These are phyloP conservation scores for Yamadazyma sp. DNA, from an alignment of 1,139 yeast genomes.

Conservation along the genomic window DNA sequence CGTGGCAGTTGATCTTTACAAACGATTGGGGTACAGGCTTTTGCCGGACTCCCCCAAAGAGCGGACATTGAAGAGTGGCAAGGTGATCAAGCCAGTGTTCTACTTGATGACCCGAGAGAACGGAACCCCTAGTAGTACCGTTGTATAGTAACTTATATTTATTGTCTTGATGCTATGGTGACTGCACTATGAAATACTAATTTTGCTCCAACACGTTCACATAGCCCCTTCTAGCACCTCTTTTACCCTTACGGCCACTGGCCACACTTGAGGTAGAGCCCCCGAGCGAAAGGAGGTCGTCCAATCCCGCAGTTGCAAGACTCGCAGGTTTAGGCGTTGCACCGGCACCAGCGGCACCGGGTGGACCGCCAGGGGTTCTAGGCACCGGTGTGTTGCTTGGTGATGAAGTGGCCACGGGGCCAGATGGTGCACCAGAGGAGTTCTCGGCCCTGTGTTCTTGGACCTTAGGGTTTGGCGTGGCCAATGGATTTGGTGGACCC, in stretches of 20 bases:
- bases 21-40: conserved; percentile 33
- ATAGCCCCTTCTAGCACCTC: conserved; percentile 73
- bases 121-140: no score
- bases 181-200: background rate
- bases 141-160: no score
- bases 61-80: conserved; percentile 37
- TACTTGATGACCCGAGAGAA: conserved; percentile 14
- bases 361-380: conserved; percentile 1
- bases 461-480: conserved; percentile 1
- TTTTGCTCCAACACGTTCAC: conserved; percentile 66
- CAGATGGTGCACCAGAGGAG: conserved; percentile 1
- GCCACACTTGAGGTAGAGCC: conserved; percentile 35
- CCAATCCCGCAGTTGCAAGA: conserved; percentile 56
- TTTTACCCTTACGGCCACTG: conserved; percentile 52
- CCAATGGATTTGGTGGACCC: conserved; percentile 4
- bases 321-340: conserved; percentile 14
- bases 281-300: conserved; percentile 61
- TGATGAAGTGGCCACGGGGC: conserved; percentile 4
- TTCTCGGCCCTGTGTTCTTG: background rate
- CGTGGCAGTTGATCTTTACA: conserved; percentile 46
- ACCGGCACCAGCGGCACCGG: conserved; percentile 5
- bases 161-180: no score
- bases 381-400: conserved; percentile 4
- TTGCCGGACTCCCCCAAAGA: conserved; percentile 48
- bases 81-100: conserved; percentile 33